Evolutionary conservation across 257 asterid species (phyloP).

Genomic region (Dorcoceras hygrometricum): DNA sequence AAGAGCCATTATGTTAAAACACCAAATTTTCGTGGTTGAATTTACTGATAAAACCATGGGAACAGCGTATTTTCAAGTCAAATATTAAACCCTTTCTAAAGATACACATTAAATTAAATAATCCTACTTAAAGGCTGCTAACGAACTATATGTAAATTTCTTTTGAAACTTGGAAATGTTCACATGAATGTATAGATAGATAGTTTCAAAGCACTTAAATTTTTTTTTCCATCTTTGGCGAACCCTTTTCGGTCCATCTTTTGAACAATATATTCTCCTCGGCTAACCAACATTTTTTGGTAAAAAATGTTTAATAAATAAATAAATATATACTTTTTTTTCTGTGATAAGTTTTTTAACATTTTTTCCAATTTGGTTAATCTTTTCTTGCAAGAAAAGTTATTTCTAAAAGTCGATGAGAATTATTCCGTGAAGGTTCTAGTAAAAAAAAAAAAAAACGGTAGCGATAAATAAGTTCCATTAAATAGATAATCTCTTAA

Average conservation of each 20-base stretch:
- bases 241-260: neutral
- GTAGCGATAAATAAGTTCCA: no score
- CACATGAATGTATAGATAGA: neutral
- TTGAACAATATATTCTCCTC: neutral
- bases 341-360: neutral
- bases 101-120: neutral
- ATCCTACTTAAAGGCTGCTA: neutral
- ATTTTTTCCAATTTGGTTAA: neutral
- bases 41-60: neutral
- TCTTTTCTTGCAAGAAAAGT: slow-evolving; percentile 14
- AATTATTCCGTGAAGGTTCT: neutral
- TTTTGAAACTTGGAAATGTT: neutral
- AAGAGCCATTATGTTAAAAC: no score
- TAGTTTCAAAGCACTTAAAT: slow-evolving; percentile 5
- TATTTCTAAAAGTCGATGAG: neutral
- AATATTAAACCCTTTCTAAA: no score
- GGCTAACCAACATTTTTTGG: neutral
- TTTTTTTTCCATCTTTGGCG: neutral
- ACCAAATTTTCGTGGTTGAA: neutral
- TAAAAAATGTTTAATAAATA: no score
- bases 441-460: no score
- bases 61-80: neutral
- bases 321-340: no score
- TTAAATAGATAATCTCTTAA: neutral
- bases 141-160: neutral